Percentiles rank a stretch among this genome's conserved stretches.
Evolutionary conservation across 2,329 filamentous ascomycete species (phyloP).

Genomic region (Ophiocordyceps sinensis): DNA sequence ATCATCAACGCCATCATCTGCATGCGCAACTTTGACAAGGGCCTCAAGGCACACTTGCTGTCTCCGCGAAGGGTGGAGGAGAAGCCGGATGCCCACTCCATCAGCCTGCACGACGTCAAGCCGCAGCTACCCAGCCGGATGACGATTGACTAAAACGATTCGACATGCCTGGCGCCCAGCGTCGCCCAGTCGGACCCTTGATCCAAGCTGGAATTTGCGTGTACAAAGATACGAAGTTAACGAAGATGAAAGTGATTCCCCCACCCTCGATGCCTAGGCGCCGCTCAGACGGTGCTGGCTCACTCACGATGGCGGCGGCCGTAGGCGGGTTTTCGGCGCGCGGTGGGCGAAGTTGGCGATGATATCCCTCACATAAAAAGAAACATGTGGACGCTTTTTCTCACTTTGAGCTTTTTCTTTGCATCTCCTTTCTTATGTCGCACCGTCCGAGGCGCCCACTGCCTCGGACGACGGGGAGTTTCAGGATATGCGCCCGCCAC

Average conservation of each 20-base stretch:
- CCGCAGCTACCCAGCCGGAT: conserved; percentile 38
- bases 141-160: conserved; percentile 41
- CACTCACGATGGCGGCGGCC: conserved; percentile 5
- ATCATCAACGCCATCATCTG: conserved; percentile 79
- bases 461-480: no score
- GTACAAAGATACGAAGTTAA: conserved; percentile 23
- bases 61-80: conserved; percentile 34
- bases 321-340: conserved; percentile 1
- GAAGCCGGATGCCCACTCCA: conserved; percentile 41
- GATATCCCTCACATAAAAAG: not conserved
- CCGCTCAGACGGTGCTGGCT: conserved; percentile 3
- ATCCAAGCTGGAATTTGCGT: conserved; percentile 1
- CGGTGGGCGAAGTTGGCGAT: not conserved
- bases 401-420: not conserved
- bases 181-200: not conserved
- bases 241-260: conserved; percentile 3
- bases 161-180: not conserved
- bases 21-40: conserved; percentile 79
- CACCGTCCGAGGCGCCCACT: not conserved
- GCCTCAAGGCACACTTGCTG: conserved; percentile 74
- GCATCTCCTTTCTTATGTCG: conserved; percentile 1
- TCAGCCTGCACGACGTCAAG: conserved; percentile 43
- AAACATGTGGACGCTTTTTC: not conserved
- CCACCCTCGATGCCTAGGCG: conserved; percentile 1
- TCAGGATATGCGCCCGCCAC: no score